Conservation (phyloP, 306 rosid genomes). For the Benincasa hispida region DNA sequence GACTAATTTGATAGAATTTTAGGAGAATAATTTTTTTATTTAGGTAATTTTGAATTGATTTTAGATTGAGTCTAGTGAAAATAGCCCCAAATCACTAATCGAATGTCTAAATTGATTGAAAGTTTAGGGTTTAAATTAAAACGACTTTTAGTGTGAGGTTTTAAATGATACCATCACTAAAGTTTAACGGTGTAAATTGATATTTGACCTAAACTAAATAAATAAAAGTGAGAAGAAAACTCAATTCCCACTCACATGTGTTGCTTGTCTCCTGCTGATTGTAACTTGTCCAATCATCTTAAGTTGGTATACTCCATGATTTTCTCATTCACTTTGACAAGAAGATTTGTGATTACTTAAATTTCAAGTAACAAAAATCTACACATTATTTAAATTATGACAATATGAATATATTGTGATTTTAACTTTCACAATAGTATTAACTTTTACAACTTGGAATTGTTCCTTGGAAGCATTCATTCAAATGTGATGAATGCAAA, state of each 20-base stretch:
- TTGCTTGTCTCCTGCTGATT: background rate
- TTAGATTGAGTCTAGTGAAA: too few relatives aligned
- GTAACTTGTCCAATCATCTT: conserved; percentile 1
- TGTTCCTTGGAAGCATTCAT: background rate
- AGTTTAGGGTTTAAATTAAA: too few relatives aligned
- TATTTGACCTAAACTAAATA: background rate
- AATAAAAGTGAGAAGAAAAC: background rate
- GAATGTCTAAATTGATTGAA: too few relatives aligned
- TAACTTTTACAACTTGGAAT: background rate
- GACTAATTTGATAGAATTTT: too few relatives aligned
- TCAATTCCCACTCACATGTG: background rate
- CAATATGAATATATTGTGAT: background rate
- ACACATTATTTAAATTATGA: background rate
- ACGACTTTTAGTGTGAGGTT: too few relatives aligned
- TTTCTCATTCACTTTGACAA: background rate
- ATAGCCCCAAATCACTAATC: too few relatives aligned
- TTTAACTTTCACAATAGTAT: background rate
- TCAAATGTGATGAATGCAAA: background rate
- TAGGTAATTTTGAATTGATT: too few relatives aligned
- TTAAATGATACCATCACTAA: too few relatives aligned
- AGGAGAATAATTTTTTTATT: too few relatives aligned
- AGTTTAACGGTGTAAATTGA: too few relatives aligned
- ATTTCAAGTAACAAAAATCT: background rate
- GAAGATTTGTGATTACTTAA: background rate
- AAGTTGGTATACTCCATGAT: background rate